A percentile compares a stretch with the other conserved stretches of the same genome.
phyloP scores from a whole-genome alignment of 1,284 basidiomycete genomes.

The Heimioporus punctisporus region DNA sequence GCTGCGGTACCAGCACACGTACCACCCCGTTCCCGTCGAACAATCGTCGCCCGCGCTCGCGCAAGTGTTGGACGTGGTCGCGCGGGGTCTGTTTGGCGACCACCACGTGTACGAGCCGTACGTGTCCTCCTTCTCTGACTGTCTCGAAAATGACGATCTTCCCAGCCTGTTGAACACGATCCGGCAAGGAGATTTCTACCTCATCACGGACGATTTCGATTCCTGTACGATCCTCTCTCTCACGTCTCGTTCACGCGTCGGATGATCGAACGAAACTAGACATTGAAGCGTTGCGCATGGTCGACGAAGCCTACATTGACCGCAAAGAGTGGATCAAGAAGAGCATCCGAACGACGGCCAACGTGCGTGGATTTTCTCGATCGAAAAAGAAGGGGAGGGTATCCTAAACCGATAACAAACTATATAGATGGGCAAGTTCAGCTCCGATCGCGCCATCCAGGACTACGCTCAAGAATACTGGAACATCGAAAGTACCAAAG shows the following conservation, averaged over 20 bases:
- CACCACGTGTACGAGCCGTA: slow-evolving; percentile 77
- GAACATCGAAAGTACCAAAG: slow-evolving; percentile 59
- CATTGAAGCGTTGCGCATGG: slow-evolving; percentile 80
- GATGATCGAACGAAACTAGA: slow-evolving; percentile 46
- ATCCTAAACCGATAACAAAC: not conserved
- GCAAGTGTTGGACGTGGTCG: slow-evolving; percentile 71
- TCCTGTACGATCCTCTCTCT: slow-evolving; percentile 60
- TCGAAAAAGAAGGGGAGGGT: slow-evolving; percentile 6
- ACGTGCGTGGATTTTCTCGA: slow-evolving; percentile 41
- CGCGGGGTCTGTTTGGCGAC: slow-evolving; percentile 79
- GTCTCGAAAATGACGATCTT: not conserved
- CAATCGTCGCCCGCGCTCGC: slow-evolving; percentile 82
- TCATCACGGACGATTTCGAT: slow-evolving; percentile 90
- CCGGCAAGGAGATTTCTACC: slow-evolving; percentile 79
- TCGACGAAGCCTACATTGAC: slow-evolving; percentile 85
- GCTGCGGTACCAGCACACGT: slow-evolving; percentile 81
- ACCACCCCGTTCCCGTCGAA: slow-evolving; percentile 79
- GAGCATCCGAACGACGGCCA: slow-evolving; percentile 82
- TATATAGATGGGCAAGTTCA: slow-evolving; percentile 90
- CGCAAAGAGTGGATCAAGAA: slow-evolving; percentile 90
- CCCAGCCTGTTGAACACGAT: slow-evolving; percentile 59
- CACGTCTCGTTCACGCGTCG: no score
- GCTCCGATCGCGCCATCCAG: slow-evolving; percentile 88
- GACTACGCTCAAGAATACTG: slow-evolving; percentile 87
- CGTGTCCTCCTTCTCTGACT: slow-evolving; percentile 28